phyloP scores from a whole-genome alignment of 805 yeast species.

The Pichia kluyveri region DNA sequence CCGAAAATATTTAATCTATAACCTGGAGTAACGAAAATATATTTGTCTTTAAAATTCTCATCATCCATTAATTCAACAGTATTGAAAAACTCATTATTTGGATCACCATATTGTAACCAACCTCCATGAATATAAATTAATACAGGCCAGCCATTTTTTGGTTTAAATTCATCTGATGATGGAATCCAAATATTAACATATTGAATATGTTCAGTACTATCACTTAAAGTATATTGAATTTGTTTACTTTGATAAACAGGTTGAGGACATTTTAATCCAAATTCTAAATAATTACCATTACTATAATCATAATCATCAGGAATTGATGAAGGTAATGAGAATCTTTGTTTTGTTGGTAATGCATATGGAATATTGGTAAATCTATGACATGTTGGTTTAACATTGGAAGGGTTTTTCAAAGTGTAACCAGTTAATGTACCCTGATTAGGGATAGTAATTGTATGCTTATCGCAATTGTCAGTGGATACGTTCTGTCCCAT shows the following conservation, averaged over 20 bases:
- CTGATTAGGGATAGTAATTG: slow-evolving; percentile 16
- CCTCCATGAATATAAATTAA: slow-evolving; percentile 35
- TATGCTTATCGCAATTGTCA: slow-evolving; percentile 14
- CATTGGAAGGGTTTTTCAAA: slow-evolving; percentile 7
- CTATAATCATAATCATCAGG: slow-evolving; percentile 27
- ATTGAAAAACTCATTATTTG: slow-evolving; percentile 18
- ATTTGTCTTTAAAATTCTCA: slow-evolving; percentile 23
- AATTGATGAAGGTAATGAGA: slow-evolving; percentile 21
- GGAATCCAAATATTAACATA: slow-evolving; percentile 33
- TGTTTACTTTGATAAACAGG: slow-evolving; percentile 23
- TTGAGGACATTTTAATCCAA: slow-evolving; percentile 30
- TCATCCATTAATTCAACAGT: slow-evolving; percentile 17
- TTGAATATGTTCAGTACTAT: slow-evolving; percentile 26
- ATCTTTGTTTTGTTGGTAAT: slow-evolving; percentile 18
- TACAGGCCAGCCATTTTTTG: slow-evolving; percentile 34
- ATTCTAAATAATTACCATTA: slow-evolving; percentile 27
- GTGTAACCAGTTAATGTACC: slow-evolving; percentile 25
- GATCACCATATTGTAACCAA: slow-evolving; percentile 29
- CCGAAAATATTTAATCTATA: slow-evolving; percentile 34
- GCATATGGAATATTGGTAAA: slow-evolving; percentile 30
- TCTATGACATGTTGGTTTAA: slow-evolving; percentile 19
- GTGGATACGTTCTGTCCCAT: slow-evolving; percentile 14
- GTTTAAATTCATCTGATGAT: slow-evolving; percentile 20
- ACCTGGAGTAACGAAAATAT: slow-evolving; percentile 29
- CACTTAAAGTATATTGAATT: slow-evolving; percentile 16